Evolutionary conservation across 192 early-diverging fungal genomes (phyloP), one percentile per base, ranked within the genome.

Genomic region (Coemansia erecta): DNA sequence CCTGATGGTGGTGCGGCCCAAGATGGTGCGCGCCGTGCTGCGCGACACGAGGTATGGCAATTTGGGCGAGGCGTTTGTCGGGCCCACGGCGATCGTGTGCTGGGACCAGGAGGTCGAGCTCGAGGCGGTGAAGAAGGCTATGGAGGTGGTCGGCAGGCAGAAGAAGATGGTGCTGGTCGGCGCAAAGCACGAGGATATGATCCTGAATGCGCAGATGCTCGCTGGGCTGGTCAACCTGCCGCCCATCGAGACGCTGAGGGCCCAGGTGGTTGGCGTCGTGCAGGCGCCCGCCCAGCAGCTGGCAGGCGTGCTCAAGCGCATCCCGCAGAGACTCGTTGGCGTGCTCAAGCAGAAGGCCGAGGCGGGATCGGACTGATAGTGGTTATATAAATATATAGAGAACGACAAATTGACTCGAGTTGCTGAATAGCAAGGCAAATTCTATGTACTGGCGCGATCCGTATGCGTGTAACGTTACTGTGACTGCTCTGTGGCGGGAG

Each of bases 21-120:
- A 70, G 39, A 72, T 82, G 68, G 41, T 71, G 15, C 61, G 69
- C 28, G 80, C 80, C 5, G 80, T 82, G 13, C 13, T 82, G 31
- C 54, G 80, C 9, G 61, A 68, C 37, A 82, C 80, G 0, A 51
- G 47, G 49, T 77, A 56, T 35, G 58, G 42, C 2, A 82, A 82
- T 40, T 18, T 82, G 64, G 48, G 26, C 21, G 22, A 46, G 8
- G 19, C 77, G 50, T 82, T 82, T 57, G 58, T 66, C 12, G 80
- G 80, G 1, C 80, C 80, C 9, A 72, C 61, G 33, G 73, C 70
- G 2, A 53, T 82, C 7, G 48, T 82, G 0, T 77, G 70, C 40
- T 70, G 74, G 70, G 47, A 33, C 3, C 26, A 52, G 23, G 37
- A 31, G 0, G 56, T 58, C 3, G 37, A 47, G 53, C 2, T 23